Base-by-base conservation (phyloP, 495 filamentous ascomycete genomes). In the Penicillium egyptiacum region DNA sequence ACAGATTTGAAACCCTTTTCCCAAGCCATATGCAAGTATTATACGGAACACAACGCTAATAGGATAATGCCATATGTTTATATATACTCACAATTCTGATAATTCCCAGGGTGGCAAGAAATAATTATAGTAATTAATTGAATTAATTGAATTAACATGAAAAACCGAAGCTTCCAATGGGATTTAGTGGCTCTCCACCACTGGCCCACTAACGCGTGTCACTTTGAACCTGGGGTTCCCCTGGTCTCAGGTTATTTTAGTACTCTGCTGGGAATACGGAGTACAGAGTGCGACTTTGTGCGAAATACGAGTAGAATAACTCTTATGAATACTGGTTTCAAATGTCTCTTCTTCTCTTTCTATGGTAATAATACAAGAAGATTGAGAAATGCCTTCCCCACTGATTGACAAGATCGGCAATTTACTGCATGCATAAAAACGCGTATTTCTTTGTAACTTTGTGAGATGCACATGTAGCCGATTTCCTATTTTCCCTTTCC, bases 191-290 rank as follows among this genome's bases (percentile, higher is more conserved):
- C 10, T 33, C 8, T 19, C 43, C 44, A 61, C 48, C 61, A 61
- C 57, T 33, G 66, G 42, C 53, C 66, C 66, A 67, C 66, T 55
- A 69, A 69, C 64, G 64, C 66, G 66, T 65, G 66, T 67, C 64
- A 67, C 51, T 51, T 49, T 61, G 52, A 22, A 45, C 41, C 14
- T 30, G 19, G 11, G 11, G 25, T 46, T 14, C 28, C 19, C 30
- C 20, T 22, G 57, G 44, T 53, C 23, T 42, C 50, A 42, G 39
- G 16, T 26, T 53, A 53, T 53, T 53, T 35, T 51, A n/a, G 33
- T 22, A 12, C 11, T 31, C 11, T 10, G 25, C 5, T 25, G 25
- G 14, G 17, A 1, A 30, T 49, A 45, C 47, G 5, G 6, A 33
- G 25, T 35, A 31, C n/a, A 4, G 4, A 12, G 25, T 49, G n/a